Percentiles rank a stretch among this genome's conserved stretches.
phyloP scores from a whole-genome alignment of 306 rosid genomes.

The Castanospermum australe region DNA sequence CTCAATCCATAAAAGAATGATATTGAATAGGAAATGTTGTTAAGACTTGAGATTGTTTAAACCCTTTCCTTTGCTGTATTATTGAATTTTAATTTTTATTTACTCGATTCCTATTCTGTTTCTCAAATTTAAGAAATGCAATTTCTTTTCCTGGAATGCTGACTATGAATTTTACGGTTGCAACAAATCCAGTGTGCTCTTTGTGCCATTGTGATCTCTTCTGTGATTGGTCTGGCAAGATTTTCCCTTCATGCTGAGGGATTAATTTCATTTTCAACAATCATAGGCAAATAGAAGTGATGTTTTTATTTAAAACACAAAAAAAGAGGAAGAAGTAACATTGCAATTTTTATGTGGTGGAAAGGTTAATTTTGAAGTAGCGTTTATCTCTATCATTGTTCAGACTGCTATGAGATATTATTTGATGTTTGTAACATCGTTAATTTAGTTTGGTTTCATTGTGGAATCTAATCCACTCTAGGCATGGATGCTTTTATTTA shows the following conservation, averaged over 20 bases:
- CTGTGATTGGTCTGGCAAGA: conserved; percentile 95
- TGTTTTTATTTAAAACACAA: background rate
- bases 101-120: background rate
- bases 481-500: background rate
- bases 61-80: background rate
- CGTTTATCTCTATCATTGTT: conserved; percentile 16
- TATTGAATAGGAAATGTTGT: conserved; percentile 13
- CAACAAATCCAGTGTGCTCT: conserved; percentile 69
- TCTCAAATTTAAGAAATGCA: conserved; percentile 1
- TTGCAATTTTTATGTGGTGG: background rate
- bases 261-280: conserved; percentile 17
- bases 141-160: conserved; percentile 36
- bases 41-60: background rate
- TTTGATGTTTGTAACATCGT: background rate
- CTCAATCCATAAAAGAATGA: conserved; percentile 10
- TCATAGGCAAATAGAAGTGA: background rate
- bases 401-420: conserved; percentile 1
- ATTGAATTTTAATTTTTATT: background rate
- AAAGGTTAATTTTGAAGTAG: no score
- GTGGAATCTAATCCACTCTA: conserved; percentile 1
- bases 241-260: conserved; percentile 16
- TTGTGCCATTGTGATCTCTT: conserved; percentile 95
- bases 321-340: conserved; percentile 1
- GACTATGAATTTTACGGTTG: conserved; percentile 39
- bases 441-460: conserved; percentile 15